Evolutionary conservation across 805 yeast genomes (phyloP).

Genomic region (Grigorovia humatica): DNA sequence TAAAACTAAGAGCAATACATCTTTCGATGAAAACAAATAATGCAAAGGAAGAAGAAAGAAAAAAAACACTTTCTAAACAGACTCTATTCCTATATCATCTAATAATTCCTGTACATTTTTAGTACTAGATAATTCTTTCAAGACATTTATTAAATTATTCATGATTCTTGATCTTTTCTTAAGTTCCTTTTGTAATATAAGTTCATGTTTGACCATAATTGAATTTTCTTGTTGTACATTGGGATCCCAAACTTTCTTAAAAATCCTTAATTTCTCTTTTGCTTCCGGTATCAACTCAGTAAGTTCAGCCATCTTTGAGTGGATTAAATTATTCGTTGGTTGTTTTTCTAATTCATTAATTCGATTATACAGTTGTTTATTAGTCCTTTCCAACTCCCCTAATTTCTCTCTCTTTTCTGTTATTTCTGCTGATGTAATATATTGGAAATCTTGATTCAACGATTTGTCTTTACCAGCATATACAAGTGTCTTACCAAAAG

Average conservation of each 20-base stretch:
- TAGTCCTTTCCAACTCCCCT: slow-evolving; percentile 11
- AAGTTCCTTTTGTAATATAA: slow-evolving; percentile 9
- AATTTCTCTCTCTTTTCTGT: slow-evolving; percentile 16
- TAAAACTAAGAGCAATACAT: too few relatives aligned
- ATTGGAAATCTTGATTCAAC: slow-evolving; percentile 6
- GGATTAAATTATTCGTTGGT: background rate
- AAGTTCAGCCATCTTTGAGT: background rate
- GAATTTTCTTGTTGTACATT: slow-evolving; percentile 2
- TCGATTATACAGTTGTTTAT: background rate
- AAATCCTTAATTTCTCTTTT: background rate
- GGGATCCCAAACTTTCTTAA: background rate
- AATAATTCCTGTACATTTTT: slow-evolving; percentile 13
- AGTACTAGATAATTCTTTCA: slow-evolving; percentile 9
- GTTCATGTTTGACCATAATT: slow-evolving; percentile 1
- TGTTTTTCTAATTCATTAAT: slow-evolving; percentile 3
- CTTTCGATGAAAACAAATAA: too few relatives aligned
- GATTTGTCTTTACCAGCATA: slow-evolving; percentile 33
- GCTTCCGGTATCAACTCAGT: background rate
- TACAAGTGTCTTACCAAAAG: slow-evolving; percentile 36
- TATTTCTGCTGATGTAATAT: slow-evolving; percentile 5
- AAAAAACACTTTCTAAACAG: background rate
- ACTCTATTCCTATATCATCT: slow-evolving; percentile 22
- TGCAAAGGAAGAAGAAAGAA: too few relatives aligned
- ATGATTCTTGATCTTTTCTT: slow-evolving; percentile 9
- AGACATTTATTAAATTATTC: slow-evolving; percentile 10